These are phyloP conservation scores for Hortiboletus flavorubellus DNA, from an alignment of 768 basidiomycete species.

Conservation along the genomic window DNA sequence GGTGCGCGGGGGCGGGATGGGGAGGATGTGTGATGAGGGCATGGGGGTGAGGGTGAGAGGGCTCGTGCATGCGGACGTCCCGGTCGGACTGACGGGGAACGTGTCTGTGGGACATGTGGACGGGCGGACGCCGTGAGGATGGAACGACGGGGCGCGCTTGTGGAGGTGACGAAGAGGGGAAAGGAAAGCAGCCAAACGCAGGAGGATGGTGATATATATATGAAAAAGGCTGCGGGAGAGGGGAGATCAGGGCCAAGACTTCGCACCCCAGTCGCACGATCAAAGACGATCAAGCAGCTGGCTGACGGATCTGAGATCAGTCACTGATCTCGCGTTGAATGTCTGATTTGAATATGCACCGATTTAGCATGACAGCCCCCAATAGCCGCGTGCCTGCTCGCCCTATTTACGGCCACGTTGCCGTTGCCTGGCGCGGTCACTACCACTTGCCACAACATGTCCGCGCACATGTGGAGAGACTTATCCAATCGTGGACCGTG, in stretches of 20 bases:
- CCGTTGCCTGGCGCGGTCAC: constrained; percentile 44
- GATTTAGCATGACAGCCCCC: constrained; percentile 28
- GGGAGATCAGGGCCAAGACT: constrained; percentile 39
- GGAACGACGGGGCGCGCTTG: constrained; percentile 24
- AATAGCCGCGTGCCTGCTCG: constrained; percentile 56
- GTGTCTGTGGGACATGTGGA: constrained; percentile 58
- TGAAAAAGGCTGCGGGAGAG: constrained; percentile 38
- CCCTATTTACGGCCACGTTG: constrained; percentile 41
- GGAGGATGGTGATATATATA: constrained; percentile 57
- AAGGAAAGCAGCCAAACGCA: constrained; percentile 43
- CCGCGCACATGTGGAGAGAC: constrained; percentile 36
- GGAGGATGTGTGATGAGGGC: constrained; percentile 41
- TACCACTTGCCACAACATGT: constrained; percentile 37
- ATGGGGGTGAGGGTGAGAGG: constrained; percentile 41
- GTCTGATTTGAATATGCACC: constrained; percentile 37
- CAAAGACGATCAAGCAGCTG: constrained; percentile 55
- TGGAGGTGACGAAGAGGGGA: constrained; percentile 41
- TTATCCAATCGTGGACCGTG: constrained; percentile 35
- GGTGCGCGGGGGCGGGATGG: constrained; percentile 31
- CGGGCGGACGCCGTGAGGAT: constrained; percentile 23
- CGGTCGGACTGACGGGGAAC: constrained; percentile 56
- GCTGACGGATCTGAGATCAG: constrained; percentile 37
- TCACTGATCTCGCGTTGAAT: constrained; percentile 42
- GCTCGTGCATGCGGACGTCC: constrained; percentile 64
- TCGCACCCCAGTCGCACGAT: constrained; percentile 54